phyloP scores from a whole-genome alignment of 164 flowering plant genomes.

The Annona squamosa region DNA sequence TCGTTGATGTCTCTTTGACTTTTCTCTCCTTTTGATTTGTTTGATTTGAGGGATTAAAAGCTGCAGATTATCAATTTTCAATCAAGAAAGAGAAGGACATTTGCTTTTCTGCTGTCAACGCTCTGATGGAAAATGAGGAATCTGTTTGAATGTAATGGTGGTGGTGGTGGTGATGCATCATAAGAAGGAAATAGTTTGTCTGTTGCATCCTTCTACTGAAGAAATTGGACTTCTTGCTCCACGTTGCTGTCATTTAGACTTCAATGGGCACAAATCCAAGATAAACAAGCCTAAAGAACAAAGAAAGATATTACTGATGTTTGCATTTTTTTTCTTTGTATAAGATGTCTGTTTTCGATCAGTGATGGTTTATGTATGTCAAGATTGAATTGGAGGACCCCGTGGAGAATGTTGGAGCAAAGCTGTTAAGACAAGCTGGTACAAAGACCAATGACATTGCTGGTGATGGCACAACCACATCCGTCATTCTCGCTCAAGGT shows the following conservation, averaged over 20 bases:
- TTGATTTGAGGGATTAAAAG: too few species aligned
- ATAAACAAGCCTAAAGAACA: background rate
- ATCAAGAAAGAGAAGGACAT: too few species aligned
- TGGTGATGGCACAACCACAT: slow-evolving; percentile 90
- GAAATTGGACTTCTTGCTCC: background rate
- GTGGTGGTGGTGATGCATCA: background rate
- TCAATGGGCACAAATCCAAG: background rate
- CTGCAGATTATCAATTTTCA: too few species aligned
- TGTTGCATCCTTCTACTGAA: background rate
- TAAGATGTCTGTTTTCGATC: background rate
- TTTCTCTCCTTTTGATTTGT: too few species aligned
- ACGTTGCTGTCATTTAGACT: background rate
- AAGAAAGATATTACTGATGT: background rate
- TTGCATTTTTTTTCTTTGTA: background rate
- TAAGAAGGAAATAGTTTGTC: background rate
- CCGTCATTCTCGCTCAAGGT: slow-evolving; percentile 82
- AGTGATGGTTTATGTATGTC: slow-evolving; percentile 3
- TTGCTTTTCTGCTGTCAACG: too few species aligned
- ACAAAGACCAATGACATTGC: slow-evolving; percentile 87
- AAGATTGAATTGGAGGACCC: slow-evolving; percentile 88
- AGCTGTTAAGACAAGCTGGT: slow-evolving; percentile 84
- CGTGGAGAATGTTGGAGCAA: slow-evolving; percentile 81
- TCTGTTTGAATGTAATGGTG: too few species aligned
- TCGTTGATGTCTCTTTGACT: too few species aligned
- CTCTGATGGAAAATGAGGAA: too few species aligned